These are phyloP conservation scores for Crithidia bombi DNA, from an alignment of 208 protist species.

Conservation along the genomic window DNA sequence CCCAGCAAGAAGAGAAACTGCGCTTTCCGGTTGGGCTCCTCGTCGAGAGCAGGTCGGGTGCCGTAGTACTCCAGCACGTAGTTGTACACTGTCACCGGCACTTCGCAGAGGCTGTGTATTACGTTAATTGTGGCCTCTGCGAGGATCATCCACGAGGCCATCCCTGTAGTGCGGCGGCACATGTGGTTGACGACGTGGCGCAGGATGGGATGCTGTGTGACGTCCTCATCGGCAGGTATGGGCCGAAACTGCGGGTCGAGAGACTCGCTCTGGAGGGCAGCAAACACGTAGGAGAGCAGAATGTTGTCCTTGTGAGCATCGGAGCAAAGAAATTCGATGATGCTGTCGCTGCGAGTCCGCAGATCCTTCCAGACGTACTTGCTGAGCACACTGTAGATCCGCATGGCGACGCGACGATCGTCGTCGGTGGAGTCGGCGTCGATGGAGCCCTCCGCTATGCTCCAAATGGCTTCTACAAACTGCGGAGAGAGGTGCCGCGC, in stretches of 20 bases:
- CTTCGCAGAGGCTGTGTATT: slow-evolving; percentile 79
- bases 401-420: slow-evolving; percentile 86
- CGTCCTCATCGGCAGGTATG: slow-evolving; percentile 51
- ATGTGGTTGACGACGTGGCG: slow-evolving; percentile 78
- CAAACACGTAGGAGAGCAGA: slow-evolving; percentile 82
- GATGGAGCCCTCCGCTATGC: slow-evolving; percentile 79
- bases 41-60: slow-evolving; percentile 6
- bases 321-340: slow-evolving; percentile 72
- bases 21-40: slow-evolving; percentile 47
- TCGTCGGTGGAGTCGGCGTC: slow-evolving; percentile 51
- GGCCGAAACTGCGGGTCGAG: slow-evolving; percentile 74
- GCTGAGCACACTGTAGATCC: slow-evolving; percentile 85
- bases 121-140: slow-evolving; percentile 72
- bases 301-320: slow-evolving; percentile 76
- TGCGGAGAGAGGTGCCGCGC: slow-evolving; percentile 62
- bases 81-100: slow-evolving; percentile 73
- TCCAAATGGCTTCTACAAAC: slow-evolving; percentile 89
- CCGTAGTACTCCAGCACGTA: slow-evolving; percentile 80
- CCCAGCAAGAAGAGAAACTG: slow-evolving; percentile 83
- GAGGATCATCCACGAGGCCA: slow-evolving; percentile 82
- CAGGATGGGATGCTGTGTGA: slow-evolving; percentile 61
- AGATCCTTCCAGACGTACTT: slow-evolving; percentile 77
- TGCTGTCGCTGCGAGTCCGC: slow-evolving; percentile 63
- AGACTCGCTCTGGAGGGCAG: slow-evolving; percentile 68
- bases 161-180: slow-evolving; percentile 71